These are phyloP conservation scores for Durotheca rogersii DNA, from an alignment of 495 filamentous ascomycete genomes.

Conservation along the genomic window DNA sequence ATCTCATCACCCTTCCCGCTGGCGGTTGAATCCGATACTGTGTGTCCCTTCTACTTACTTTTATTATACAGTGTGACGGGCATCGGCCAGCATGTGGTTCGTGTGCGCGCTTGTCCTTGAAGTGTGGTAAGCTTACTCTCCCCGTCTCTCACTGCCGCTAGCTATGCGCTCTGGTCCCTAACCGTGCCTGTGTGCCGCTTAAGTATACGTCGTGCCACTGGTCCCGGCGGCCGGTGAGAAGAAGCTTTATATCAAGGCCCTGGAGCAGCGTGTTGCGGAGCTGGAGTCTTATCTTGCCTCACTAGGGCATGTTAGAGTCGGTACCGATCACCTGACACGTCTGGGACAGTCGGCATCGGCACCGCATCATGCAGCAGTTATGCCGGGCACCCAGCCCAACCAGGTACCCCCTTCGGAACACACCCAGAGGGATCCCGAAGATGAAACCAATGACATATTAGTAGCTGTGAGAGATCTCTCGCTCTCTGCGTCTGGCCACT, in stretches of 20 bases:
- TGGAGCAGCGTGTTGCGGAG: constrained; percentile 37
- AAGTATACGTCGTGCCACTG: constrained; percentile 34
- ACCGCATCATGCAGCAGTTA: constrained; percentile 4
- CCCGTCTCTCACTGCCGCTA: background rate
- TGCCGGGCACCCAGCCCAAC: constrained; percentile 4
- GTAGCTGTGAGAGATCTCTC: constrained; percentile 31
- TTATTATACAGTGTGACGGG: constrained; percentile 37
- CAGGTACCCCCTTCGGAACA: constrained; percentile 4
- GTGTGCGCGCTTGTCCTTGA: constrained; percentile 31
- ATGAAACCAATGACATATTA: constrained; percentile 30
- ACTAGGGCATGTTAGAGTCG: constrained; percentile 21
- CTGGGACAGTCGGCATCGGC: constrained; percentile 11
- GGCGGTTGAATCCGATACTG: too few relatives aligned
- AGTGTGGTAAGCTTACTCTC: constrained; percentile 35
- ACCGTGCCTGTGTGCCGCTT: background rate
- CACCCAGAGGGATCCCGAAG: constrained; percentile 13
- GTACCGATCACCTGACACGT: constrained; percentile 23
- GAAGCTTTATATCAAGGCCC: constrained; percentile 39
- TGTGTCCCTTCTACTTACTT: too few relatives aligned
- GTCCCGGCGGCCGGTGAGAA: constrained; percentile 34
- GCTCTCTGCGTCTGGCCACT: constrained; percentile 33
- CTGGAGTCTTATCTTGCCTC: constrained; percentile 30
- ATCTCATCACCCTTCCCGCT: too few relatives aligned
- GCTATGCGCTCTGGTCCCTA: background rate
- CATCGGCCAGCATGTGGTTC: constrained; percentile 32